Conservation (phyloP, 345 rosid genomes). For the Carallia brachiata region DNA sequence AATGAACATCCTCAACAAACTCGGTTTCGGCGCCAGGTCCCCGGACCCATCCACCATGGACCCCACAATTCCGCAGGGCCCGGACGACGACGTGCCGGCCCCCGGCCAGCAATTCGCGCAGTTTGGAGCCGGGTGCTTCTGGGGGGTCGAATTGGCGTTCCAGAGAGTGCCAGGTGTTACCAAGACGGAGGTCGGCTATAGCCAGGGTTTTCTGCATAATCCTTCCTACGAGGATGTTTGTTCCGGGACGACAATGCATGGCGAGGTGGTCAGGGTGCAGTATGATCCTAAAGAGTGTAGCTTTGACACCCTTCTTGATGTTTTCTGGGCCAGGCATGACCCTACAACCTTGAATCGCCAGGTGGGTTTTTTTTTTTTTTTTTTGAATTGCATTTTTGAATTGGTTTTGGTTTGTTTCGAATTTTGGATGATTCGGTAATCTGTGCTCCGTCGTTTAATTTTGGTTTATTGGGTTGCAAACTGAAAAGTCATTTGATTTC, state of each 20-base stretch:
- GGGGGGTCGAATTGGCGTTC: slow-evolving; percentile 89
- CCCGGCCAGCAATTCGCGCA: slow-evolving; percentile 77
- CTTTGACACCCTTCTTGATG: slow-evolving; percentile 65
- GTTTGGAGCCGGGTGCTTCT: slow-evolving; percentile 95
- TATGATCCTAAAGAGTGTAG: slow-evolving; percentile 78
- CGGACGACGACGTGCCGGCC: slow-evolving; percentile 69
- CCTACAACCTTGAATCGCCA: slow-evolving; percentile 93
- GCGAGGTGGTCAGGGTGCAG: slow-evolving; percentile 84
- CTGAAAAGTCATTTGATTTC: background rate
- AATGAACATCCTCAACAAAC: slow-evolving; percentile 87
- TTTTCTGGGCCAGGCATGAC: slow-evolving; percentile 87
- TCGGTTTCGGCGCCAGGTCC: slow-evolving; percentile 62
- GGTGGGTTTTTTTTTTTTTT: slow-evolving; percentile 39
- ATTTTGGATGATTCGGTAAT: background rate
- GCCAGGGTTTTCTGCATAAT: slow-evolving; percentile 57
- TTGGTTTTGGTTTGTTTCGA: background rate
- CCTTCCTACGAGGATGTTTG: slow-evolving; percentile 84
- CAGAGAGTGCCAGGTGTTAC: slow-evolving; percentile 83
- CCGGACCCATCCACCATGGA: slow-evolving; percentile 50
- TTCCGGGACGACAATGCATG: slow-evolving; percentile 61
- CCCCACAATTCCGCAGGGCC: slow-evolving; percentile 63
- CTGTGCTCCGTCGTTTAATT: background rate
- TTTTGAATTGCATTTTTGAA: background rate
- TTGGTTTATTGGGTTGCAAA: background rate
- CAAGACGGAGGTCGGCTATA: slow-evolving; percentile 84